These are phyloP conservation scores for Vitis amurensis DNA, from an alignment of 164 flowering plant genomes.

Conservation along the genomic window DNA sequence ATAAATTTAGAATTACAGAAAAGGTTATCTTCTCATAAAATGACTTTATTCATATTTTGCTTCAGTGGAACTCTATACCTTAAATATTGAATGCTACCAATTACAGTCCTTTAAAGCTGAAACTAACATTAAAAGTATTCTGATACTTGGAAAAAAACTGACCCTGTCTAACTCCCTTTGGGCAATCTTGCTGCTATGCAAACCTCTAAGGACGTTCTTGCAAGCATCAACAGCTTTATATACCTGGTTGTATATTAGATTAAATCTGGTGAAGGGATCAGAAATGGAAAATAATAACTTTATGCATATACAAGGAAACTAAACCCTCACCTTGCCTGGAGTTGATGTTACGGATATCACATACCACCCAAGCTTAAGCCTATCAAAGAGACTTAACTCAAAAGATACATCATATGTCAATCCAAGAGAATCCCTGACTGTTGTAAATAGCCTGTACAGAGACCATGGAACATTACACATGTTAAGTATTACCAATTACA, in stretches of 20 bases:
- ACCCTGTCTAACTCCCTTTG: slow-evolving; percentile 95
- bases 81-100: not conserved
- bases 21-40: not conserved
- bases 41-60: not conserved
- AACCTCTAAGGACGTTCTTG: slow-evolving; percentile 91
- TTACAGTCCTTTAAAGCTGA: not conserved
- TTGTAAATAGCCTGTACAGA: slow-evolving; percentile 83
- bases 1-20: not conserved
- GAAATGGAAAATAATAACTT: not conserved
- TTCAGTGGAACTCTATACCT: not conserved
- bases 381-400: slow-evolving; percentile 90
- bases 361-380: slow-evolving; percentile 96
- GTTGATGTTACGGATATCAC: slow-evolving; percentile 97
- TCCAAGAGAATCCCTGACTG: slow-evolving; percentile 97
- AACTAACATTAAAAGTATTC: not conserved
- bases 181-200: slow-evolving; percentile 74
- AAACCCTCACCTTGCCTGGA: slow-evolving; percentile 75
- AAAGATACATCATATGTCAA: slow-evolving; percentile 97
- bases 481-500: too few species aligned
- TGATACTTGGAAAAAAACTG: slow-evolving; percentile 22
- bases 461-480: not conserved
- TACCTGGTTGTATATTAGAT: slow-evolving; percentile 48
- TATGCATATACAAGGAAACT: slow-evolving; percentile 3
- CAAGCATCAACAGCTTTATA: slow-evolving; percentile 98
- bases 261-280: not conserved